phyloP scores from a whole-genome alignment of 805 yeast genomes.

The Nakazawaea populi region DNA sequence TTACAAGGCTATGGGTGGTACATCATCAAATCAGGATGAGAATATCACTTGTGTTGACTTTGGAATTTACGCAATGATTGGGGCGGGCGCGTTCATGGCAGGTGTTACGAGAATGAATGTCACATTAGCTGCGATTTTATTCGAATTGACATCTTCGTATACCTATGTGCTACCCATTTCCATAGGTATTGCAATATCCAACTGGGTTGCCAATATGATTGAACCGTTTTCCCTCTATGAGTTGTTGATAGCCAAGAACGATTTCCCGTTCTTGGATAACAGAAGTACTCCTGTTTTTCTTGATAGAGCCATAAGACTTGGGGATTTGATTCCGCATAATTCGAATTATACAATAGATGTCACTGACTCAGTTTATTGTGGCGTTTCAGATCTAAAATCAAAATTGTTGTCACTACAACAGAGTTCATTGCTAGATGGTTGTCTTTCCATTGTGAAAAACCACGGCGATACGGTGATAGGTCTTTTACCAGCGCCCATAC shows the following conservation, averaged over 20 bases:
- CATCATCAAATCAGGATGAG: neutral
- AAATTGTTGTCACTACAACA: conserved; percentile 32
- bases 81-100: conserved; percentile 56
- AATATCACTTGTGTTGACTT: conserved; percentile 33
- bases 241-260: conserved; percentile 36
- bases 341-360: conserved; percentile 13
- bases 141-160: conserved; percentile 51
- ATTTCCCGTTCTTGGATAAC: conserved; percentile 49
- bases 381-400: conserved; percentile 25
- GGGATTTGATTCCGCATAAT: conserved; percentile 30
- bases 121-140: conserved; percentile 43
- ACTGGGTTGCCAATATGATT: conserved; percentile 47
- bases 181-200: conserved; percentile 49
- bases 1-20: neutral
- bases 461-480: conserved; percentile 28
- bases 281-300: conserved; percentile 27
- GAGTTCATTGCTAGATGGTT: conserved; percentile 43
- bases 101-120: conserved; percentile 52
- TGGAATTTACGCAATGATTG: conserved; percentile 47
- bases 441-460: conserved; percentile 34
- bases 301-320: conserved; percentile 27
- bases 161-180: conserved; percentile 54
- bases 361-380: conserved; percentile 27
- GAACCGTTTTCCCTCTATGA: conserved; percentile 49
- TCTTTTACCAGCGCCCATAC: conserved; percentile 40